phyloP scores from a whole-genome alignment of 140 eudicot genomes.

The Cichorium intybus region DNA sequence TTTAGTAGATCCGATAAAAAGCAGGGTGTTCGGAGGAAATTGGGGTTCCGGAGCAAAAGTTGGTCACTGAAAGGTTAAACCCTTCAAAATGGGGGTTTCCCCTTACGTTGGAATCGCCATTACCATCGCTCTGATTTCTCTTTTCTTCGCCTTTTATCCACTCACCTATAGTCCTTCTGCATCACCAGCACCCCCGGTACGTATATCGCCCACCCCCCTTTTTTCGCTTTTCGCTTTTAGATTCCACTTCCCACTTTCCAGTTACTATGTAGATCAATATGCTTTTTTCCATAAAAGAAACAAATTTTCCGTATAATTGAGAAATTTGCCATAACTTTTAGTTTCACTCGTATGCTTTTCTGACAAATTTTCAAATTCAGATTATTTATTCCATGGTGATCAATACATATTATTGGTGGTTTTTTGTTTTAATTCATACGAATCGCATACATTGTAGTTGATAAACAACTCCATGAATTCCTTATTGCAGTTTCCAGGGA shows the following conservation, averaged over 20 bases:
- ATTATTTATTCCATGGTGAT: not conserved
- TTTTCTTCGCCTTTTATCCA: constrained; percentile 45
- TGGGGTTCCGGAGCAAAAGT: constrained; percentile 1
- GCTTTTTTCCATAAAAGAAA: not conserved
- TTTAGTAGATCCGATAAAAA: constrained; percentile 16
- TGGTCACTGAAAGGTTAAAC: not conserved
- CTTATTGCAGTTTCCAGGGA: too few relatives aligned
- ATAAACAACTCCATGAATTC: not conserved
- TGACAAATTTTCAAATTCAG: not conserved
- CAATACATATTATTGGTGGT: not conserved
- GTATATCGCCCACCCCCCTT: not conserved
- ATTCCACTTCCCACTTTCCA: not conserved
- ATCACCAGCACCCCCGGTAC: constrained; percentile 31
- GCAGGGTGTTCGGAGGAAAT: not conserved
- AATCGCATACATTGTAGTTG: not conserved
- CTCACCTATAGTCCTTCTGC: constrained; percentile 23
- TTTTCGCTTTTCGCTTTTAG: not conserved
- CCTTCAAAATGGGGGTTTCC: constrained; percentile 45
- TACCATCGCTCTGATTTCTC: constrained; percentile 51
- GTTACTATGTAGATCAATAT: not conserved
- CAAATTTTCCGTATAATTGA: not conserved
- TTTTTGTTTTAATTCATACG: not conserved
- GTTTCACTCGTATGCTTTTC: not conserved
- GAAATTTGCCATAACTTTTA: not conserved
- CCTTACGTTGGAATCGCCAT: constrained; percentile 55